phyloP scores from a whole-genome alignment of 805 yeast genomes.

The Saccharomycopsis capsularis region DNA sequence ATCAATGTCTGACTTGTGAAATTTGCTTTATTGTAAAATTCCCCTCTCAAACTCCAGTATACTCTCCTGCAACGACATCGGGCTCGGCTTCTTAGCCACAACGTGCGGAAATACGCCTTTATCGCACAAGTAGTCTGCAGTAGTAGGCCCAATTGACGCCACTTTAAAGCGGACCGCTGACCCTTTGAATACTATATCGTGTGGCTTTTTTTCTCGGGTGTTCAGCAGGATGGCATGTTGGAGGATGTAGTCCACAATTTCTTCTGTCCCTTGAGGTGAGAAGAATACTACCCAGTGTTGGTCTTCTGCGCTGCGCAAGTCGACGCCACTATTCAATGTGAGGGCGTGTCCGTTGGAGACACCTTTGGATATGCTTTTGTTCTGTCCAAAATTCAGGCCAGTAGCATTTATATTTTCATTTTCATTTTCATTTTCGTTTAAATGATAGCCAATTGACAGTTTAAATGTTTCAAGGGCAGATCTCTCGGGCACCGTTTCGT shows the following conservation, averaged over 20 bases:
- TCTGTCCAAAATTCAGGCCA: background rate
- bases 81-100: constrained; percentile 69
- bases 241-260: constrained; percentile 44
- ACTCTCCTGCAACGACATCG: constrained; percentile 41
- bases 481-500: constrained; percentile 51
- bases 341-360: background rate
- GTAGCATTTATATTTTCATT: too few relatives aligned
- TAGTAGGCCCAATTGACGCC: constrained; percentile 93
- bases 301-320: too few relatives aligned
- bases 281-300: constrained; percentile 79
- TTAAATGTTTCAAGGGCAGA: constrained; percentile 41
- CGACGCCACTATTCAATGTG: background rate
- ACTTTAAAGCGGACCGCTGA: too few relatives aligned
- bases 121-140: constrained; percentile 49
- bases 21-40: background rate
- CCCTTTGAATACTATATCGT: constrained; percentile 13
- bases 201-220: constrained; percentile 11
- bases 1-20: too few relatives aligned
- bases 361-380: background rate
- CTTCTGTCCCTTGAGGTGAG: constrained; percentile 82
- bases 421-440: background rate
- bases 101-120: constrained; percentile 52
- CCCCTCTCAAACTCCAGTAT: constrained; percentile 23
- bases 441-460: too few relatives aligned
- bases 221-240: background rate